phyloP scores from a whole-genome alignment of 345 rosid species.

The Sonneratia alba region DNA sequence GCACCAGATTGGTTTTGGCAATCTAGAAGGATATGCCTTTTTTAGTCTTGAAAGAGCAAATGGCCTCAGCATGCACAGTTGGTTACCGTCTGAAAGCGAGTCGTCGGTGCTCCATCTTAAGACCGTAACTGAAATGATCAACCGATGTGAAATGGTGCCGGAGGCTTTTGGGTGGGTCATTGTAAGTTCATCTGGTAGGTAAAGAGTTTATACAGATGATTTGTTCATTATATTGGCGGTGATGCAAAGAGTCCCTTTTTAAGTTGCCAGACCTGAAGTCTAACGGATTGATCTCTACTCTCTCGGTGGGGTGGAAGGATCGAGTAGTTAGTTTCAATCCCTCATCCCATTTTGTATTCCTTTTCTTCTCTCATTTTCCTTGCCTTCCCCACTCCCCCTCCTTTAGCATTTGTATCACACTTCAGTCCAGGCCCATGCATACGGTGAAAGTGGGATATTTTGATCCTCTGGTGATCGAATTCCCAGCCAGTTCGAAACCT shows the following conservation, averaged over 20 bases:
- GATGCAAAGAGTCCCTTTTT: background rate
- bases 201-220: background rate
- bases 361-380: background rate
- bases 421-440: background rate
- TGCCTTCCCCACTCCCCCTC: too few relatives aligned
- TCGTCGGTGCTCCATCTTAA: background rate
- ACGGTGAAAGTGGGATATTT: background rate
- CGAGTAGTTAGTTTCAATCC: background rate
- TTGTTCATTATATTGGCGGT: background rate
- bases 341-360: background rate
- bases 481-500: too few relatives aligned
- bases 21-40: background rate
- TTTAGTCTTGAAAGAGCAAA: background rate
- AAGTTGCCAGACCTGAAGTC: background rate
- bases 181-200: background rate
- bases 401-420: too few relatives aligned
- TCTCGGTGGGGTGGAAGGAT: background rate
- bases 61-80: background rate
- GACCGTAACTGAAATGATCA: background rate
- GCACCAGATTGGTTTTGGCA: conserved; percentile 5
- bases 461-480: background rate
- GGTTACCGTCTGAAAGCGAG: background rate
- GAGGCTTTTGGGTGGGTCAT: background rate
- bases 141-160: background rate
- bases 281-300: background rate